These are phyloP conservation scores for Trypanosoma avium DNA, from an alignment of 208 protist species.

Conservation along the genomic window DNA sequence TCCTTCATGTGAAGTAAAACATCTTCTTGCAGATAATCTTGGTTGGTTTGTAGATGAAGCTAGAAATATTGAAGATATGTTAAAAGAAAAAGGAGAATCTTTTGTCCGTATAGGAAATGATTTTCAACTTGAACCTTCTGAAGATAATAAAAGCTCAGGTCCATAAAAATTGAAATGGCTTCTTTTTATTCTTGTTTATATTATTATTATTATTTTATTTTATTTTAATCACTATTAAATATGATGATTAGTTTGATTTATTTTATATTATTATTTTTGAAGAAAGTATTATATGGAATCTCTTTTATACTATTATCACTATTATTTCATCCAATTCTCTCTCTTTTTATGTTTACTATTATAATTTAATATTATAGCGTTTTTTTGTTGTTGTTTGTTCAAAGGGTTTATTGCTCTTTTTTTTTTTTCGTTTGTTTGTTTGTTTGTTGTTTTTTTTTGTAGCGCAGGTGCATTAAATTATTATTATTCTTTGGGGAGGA, in stretches of 20 bases:
- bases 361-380: neutral
- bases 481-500: too few relatives aligned
- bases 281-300: too few relatives aligned
- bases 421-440: constrained; percentile 1
- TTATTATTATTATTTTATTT: neutral
- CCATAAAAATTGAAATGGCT: neutral
- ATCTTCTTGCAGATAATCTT: constrained; percentile 92
- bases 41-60: constrained; percentile 84
- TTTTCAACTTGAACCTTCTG: constrained; percentile 40
- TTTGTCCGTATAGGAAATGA: constrained; percentile 71
- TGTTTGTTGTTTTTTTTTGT: constrained; percentile 1
- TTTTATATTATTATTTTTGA: too few relatives aligned
- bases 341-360: too few relatives aligned
- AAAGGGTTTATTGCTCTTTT: neutral
- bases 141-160: neutral
- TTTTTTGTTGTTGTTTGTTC: constrained; percentile 2
- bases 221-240: neutral
- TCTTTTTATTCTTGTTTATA: neutral
- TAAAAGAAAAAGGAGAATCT: constrained; percentile 68
- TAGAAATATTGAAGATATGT: constrained; percentile 84
- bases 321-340: neutral
- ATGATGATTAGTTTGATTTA: neutral
- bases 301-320: too few relatives aligned
- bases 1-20: constrained; percentile 76
- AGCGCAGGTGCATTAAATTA: too few relatives aligned